phyloP scores from a whole-genome alignment of 1,139 yeast genomes.

The Taphrina sp. region DNA sequence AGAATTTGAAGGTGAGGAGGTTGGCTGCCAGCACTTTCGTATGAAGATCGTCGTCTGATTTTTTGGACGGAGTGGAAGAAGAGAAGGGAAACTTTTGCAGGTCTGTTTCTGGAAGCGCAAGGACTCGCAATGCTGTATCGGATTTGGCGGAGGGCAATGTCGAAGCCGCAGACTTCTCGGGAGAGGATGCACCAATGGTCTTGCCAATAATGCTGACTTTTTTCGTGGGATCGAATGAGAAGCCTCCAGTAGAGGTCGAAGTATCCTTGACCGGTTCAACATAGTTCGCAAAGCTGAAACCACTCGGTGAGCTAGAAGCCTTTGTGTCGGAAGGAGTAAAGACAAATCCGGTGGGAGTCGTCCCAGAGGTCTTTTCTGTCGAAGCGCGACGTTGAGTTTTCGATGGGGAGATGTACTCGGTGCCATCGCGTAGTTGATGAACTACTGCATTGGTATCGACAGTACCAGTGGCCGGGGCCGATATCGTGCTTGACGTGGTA shows the following conservation, averaged over 20 bases:
- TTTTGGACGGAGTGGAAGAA: background rate
- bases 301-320: background rate
- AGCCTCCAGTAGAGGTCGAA: background rate
- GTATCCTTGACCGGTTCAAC: background rate
- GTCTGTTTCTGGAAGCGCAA: constrained; percentile 4
- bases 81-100: constrained; percentile 8
- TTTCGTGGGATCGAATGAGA: background rate
- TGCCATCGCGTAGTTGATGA: constrained; percentile 26
- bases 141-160: background rate
- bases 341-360: constrained; percentile 1
- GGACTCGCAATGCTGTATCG: background rate
- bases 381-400: background rate
- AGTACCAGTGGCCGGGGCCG: background rate
- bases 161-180: background rate
- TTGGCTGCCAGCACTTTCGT: constrained; percentile 6
- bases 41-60: no score
- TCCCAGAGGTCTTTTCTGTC: background rate
- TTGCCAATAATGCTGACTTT: no score
- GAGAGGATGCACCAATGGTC: background rate
- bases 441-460: constrained; percentile 1
- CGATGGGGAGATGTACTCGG: constrained; percentile 24
- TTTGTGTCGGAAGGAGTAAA: constrained; percentile 10
- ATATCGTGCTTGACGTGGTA: background rate
- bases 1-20: background rate
- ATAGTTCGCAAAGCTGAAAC: background rate